These are phyloP conservation scores for Hymenochaete sp. DNA, from an alignment of 1,284 basidiomycete genomes.

Conservation along the genomic window DNA sequence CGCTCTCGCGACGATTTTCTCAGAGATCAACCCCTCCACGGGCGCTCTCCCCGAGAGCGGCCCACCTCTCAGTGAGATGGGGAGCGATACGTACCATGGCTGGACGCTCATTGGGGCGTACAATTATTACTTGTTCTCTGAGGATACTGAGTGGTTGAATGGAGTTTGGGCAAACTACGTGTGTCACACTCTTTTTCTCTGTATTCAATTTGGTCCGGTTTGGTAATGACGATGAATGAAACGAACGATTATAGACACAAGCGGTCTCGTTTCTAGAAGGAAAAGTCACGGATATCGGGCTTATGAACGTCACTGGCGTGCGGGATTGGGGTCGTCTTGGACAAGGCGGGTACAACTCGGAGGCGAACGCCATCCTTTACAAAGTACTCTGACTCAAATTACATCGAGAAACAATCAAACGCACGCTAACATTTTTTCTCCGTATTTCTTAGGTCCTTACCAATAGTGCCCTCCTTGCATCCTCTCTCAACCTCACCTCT, in stretches of 20 bases:
- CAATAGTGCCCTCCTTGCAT: conserved; percentile 40
- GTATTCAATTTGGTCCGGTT: no score
- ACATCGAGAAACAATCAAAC: not conserved
- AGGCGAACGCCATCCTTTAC: conserved; percentile 41
- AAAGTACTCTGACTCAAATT: conserved; percentile 25
- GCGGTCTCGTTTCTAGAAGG: conserved; percentile 37
- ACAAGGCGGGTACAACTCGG: conserved; percentile 40
- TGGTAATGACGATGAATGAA: not conserved
- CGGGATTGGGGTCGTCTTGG: conserved; percentile 44
- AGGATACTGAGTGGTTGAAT: conserved; percentile 36
- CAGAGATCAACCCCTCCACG: conserved; percentile 39
- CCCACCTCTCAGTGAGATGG: conserved; percentile 45
- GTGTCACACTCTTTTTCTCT: conserved; percentile 2
- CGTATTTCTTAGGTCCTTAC: conserved; percentile 33
- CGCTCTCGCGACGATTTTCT: conserved; percentile 51
- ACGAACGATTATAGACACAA: conserved; percentile 27
- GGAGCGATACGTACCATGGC: conserved; percentile 39
- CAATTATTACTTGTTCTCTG: conserved; percentile 39
- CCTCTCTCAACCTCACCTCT: conserved; percentile 29
- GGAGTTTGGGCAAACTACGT: conserved; percentile 41
- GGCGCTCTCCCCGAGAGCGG: conserved; percentile 51
- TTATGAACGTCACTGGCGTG: conserved; percentile 40
- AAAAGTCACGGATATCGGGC: conserved; percentile 37
- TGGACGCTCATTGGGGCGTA: conserved; percentile 41
- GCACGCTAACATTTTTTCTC: no score